phyloP scores from a whole-genome alignment of 371 early-diverging fungal species.

The Fennellomyces sp. region DNA sequence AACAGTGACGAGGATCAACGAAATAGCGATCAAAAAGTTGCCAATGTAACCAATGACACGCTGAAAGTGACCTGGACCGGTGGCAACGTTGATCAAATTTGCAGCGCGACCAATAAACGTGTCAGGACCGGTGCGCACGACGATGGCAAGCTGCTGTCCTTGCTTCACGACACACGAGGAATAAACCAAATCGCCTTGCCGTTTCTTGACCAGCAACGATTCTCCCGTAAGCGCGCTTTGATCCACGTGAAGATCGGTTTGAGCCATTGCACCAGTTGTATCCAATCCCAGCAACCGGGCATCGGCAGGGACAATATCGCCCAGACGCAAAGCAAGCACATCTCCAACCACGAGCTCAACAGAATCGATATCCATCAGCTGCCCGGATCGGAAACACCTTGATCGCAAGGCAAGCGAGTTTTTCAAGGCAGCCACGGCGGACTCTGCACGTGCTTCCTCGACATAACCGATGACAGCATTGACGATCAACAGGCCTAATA shows the following conservation, averaged over 20 bases:
- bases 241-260: constrained; percentile 84
- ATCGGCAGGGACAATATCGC: constrained; percentile 96
- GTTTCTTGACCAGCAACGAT: constrained; percentile 85
- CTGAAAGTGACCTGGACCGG: constrained; percentile 90
- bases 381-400: constrained; percentile 78
- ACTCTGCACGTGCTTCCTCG: constrained; percentile 91
- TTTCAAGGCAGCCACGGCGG: constrained; percentile 89
- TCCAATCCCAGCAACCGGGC: constrained; percentile 84
- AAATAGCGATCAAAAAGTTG: constrained; percentile 87
- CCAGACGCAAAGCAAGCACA: constrained; percentile 85
- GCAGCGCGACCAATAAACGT: constrained; percentile 94
- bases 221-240: constrained; percentile 97
- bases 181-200: constrained; percentile 80
- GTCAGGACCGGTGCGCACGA: constrained; percentile 84
- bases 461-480: constrained; percentile 91
- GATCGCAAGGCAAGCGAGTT: constrained; percentile 83
- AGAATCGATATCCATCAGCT: constrained; percentile 82
- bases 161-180: constrained; percentile 91
- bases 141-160: constrained; percentile 88
- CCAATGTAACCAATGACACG: constrained; percentile 92
- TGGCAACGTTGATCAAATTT: constrained; percentile 82
- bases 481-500: constrained; percentile 78
- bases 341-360: constrained; percentile 87
- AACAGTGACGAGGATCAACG: constrained; percentile 80
- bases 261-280: constrained; percentile 79